Percentiles rank a stretch among this genome's conserved stretches.
Conservation (phyloP, 352 stramenopile species). For the Pythium dissotocum region DNA sequence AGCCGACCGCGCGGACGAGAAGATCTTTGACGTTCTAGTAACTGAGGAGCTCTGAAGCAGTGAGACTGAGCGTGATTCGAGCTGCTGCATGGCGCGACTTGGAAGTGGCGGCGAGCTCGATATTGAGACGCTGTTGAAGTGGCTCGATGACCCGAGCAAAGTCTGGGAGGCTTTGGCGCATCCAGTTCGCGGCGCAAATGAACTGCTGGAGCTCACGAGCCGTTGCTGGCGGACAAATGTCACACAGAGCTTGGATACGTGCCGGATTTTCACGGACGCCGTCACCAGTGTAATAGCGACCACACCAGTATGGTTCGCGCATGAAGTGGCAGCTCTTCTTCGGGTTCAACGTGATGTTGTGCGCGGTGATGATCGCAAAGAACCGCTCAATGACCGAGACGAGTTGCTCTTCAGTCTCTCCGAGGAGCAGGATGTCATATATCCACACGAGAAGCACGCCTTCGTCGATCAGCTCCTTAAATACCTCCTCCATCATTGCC, state of each 20-base stretch:
- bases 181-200: conserved; percentile 22
- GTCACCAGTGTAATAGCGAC: background rate
- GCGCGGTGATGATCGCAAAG: no score
- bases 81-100: no score
- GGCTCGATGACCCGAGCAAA: conserved; percentile 20
- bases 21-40: background rate
- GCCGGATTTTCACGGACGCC: conserved; percentile 14
- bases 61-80: no score
- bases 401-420: no score
- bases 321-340: conserved; percentile 14
- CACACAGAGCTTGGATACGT: conserved; percentile 3
- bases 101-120: background rate
- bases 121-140: conserved; percentile 13
- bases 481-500: conserved; percentile 22
- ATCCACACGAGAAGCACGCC: no score
- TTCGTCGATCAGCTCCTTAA: no score
- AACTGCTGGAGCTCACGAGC: conserved; percentile 24
- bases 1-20: background rate
- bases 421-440: no score
- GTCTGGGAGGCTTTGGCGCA: conserved; percentile 21
- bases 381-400: conserved; percentile 7
- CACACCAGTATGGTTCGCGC: conserved; percentile 20
- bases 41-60: no score
- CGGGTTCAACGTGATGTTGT: conserved; percentile 22
- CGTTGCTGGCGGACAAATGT: background rate